Base-by-base conservation (phyloP, 257 asterid species). In the Salvia splendens region DNA sequence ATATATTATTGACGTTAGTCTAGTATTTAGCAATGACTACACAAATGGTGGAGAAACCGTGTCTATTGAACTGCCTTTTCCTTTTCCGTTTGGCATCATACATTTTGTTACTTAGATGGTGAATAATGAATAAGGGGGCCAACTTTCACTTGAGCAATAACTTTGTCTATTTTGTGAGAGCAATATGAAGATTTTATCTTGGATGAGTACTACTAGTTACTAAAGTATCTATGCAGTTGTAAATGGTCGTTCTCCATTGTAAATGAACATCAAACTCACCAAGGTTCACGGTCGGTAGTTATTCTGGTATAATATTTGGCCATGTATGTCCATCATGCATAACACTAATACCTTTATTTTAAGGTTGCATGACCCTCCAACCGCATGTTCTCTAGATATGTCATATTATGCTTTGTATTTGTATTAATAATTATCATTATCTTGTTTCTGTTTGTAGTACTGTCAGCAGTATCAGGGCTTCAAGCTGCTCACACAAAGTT, bases 391-490 rank as follows among this genome's bases (percentile, higher is more conserved):
- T 40, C 10, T 12, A 33, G 48, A 32, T 38, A n/a, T 53, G 35
- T 47, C 69, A 42, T 50, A 9, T 51, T 30, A 56, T 50, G 54
- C 62, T 70, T 61, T 41, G 15, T 49, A 16, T 57, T 48, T 68
- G 17, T 30, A 16, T 40, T 41, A 10, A 4, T 55, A 49, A 51
- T 58, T 46, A 62, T 42, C 43, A 8, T 49, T 32, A 40, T 43
- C 41, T 51, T 12, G 45, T 62, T 46, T 73, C 16, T 56, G 4
- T 59, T 67, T 76, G 79, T 88, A 85, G 92, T 85, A 24, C 46
- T 81, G 49, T 85, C 92, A 71, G 69, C 92, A 55, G 74, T 83
- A 49, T 75, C 92, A 62, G 89, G 88, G 76, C 83, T 83, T 60
- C 42, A 83, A 69, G 81, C 79, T 65, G 78, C 82, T 14, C 64